phyloP scores from a whole-genome alignment of 1,284 basidiomycete species.

The Cystobasidiaceae sp. region DNA sequence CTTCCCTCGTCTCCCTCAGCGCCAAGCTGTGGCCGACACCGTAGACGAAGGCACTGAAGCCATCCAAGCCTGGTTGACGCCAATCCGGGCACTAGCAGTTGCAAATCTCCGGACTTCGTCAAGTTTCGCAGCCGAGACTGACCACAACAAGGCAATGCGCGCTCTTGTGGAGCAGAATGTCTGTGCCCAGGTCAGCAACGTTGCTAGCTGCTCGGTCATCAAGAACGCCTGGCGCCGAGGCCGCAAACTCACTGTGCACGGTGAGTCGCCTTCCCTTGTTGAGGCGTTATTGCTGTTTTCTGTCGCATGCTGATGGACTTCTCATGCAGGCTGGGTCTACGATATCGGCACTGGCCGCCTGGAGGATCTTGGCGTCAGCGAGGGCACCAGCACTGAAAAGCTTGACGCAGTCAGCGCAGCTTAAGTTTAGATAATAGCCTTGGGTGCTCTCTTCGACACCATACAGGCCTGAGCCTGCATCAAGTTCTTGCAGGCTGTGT shows the following conservation, averaged over 20 bases:
- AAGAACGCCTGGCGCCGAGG: constrained; percentile 35
- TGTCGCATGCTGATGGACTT: too few relatives aligned
- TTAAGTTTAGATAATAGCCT: too few relatives aligned
- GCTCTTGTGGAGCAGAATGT: constrained; percentile 32
- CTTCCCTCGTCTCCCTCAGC: not conserved
- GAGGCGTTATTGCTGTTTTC: too few relatives aligned
- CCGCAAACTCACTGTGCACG: constrained; percentile 32
- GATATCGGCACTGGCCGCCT: constrained; percentile 35
- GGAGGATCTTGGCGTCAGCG: constrained; percentile 31
- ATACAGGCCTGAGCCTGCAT: too few relatives aligned
- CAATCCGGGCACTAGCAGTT: constrained; percentile 33
- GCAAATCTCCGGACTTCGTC: constrained; percentile 18
- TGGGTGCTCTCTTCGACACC: too few relatives aligned
- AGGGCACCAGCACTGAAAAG: constrained; percentile 19
- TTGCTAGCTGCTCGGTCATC: constrained; percentile 32
- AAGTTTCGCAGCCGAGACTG: not conserved
- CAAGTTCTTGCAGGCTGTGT: too few relatives aligned
- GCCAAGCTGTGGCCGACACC: not conserved
- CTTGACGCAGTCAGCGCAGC: too few relatives aligned
- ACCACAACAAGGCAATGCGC: constrained; percentile 1
- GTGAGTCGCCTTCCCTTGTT: constrained; percentile 11
- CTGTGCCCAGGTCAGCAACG: constrained; percentile 34
- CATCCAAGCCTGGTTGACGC: constrained; percentile 35
- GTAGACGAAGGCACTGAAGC: constrained; percentile 29
- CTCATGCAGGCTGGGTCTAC: constrained; percentile 32